These are phyloP conservation scores for Gelatoporia subvermispora DNA, from an alignment of 768 basidiomycete genomes.

Conservation along the genomic window DNA sequence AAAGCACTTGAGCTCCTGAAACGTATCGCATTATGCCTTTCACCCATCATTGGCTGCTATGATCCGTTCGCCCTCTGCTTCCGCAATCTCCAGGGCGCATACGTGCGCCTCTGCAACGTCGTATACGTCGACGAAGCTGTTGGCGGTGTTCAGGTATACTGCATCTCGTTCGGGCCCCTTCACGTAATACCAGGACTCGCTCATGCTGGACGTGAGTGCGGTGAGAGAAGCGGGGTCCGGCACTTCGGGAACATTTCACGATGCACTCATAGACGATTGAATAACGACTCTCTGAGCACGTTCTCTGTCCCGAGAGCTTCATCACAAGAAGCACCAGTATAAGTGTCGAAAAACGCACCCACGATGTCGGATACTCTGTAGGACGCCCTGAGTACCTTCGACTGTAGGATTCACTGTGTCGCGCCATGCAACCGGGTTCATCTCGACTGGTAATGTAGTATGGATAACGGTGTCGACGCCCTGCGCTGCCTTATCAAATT, in stretches of 20 bases:
- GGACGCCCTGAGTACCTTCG: slow-evolving; percentile 57
- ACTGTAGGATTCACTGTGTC: slow-evolving; percentile 69
- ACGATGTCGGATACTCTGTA: slow-evolving; percentile 49
- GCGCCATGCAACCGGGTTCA: slow-evolving; percentile 10
- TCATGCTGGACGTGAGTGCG: too few species aligned
- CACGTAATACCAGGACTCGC: neutral
- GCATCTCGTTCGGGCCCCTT: neutral
- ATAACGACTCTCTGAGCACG: slow-evolving; percentile 66
- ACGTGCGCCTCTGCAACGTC: slow-evolving; percentile 31
- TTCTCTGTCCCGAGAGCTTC: too few species aligned
- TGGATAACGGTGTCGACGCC: slow-evolving; percentile 40
- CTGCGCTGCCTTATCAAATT: slow-evolving; percentile 43
- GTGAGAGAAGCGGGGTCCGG: too few species aligned
- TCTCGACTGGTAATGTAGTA: slow-evolving; percentile 30
- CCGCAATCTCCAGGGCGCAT: slow-evolving; percentile 23
- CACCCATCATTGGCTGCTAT: slow-evolving; percentile 24
- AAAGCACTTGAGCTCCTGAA: too few species aligned
- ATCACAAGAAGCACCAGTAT: too few species aligned
- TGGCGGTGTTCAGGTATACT: slow-evolving; percentile 36
- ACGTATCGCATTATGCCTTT: too few species aligned
- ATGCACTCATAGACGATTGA: slow-evolving; percentile 56
- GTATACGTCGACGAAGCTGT: slow-evolving; percentile 34
- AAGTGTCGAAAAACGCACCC: too few species aligned
- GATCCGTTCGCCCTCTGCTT: slow-evolving; percentile 36
- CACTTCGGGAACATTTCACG: slow-evolving; percentile 23